A percentile compares a stretch with the other conserved stretches of the same genome.
These are phyloP conservation scores for Mallotus repandus DNA, from an alignment of 441 rosid genomes.

Conservation along the genomic window DNA sequence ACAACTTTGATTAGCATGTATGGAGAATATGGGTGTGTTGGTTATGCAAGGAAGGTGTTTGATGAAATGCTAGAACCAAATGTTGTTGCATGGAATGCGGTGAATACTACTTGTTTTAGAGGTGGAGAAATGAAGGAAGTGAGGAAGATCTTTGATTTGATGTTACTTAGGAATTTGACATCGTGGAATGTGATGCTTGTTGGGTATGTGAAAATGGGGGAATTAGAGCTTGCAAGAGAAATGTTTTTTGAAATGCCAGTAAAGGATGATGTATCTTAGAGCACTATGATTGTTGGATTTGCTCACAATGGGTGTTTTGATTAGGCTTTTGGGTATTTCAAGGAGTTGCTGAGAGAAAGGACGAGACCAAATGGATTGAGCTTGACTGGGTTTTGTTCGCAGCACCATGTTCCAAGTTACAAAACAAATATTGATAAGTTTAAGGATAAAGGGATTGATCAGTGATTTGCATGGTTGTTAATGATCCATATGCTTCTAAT, in stretches of 20 bases:
- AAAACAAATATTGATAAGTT: slow-evolving; percentile 71
- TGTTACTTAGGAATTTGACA: slow-evolving; percentile 48
- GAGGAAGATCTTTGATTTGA: slow-evolving; percentile 37
- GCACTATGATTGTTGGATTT: slow-evolving; percentile 66
- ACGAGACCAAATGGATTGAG: slow-evolving; percentile 63
- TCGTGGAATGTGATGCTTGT: slow-evolving; percentile 73
- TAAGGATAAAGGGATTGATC: slow-evolving; percentile 90
- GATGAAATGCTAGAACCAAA: slow-evolving; percentile 53
- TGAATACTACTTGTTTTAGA: slow-evolving; percentile 49
- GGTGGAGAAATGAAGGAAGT: slow-evolving; percentile 44
- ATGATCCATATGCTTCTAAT: slow-evolving; percentile 70
- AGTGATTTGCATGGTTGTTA: slow-evolving; percentile 78
- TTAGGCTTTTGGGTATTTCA: slow-evolving; percentile 57
- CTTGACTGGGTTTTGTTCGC: slow-evolving; percentile 80
- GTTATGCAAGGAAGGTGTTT: slow-evolving; percentile 17
- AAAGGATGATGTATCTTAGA: slow-evolving; percentile 66
- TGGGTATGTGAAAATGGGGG: slow-evolving; percentile 59
- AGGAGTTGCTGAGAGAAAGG: slow-evolving; percentile 49
- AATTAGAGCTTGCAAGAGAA: slow-evolving; percentile 45
- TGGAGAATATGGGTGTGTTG: slow-evolving; percentile 55
- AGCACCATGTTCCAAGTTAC: slow-evolving; percentile 94
- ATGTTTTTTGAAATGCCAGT: too few relatives aligned
- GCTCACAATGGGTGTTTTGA: slow-evolving; percentile 55
- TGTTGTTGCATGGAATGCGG: slow-evolving; percentile 67
- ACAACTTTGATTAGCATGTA: slow-evolving; percentile 71